Evolutionary conservation across 371 early-diverging fungal species (phyloP).

Genomic region (Mucor irregularis): DNA sequence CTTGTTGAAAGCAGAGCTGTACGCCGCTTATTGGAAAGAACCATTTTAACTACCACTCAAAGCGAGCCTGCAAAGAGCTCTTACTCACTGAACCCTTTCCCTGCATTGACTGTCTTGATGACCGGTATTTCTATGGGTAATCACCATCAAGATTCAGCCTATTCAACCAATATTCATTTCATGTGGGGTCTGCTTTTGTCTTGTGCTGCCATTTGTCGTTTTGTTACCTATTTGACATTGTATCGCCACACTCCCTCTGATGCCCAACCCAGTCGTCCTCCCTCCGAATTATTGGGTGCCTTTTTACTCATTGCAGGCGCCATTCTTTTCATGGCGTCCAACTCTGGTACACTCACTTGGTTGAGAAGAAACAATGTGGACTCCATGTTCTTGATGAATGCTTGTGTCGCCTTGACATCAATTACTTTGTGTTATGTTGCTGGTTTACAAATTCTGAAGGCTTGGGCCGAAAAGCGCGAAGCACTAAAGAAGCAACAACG

Average conservation of each 20-base stretch:
- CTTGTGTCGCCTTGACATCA: conserved; percentile 41
- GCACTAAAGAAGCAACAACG: conserved; percentile 22
- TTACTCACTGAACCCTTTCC: conserved; percentile 51
- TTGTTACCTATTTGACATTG: conserved; percentile 43
- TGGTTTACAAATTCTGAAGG: conserved; percentile 38
- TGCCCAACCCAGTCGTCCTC: conserved; percentile 39
- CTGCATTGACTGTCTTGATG: conserved; percentile 58
- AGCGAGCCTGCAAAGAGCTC: not conserved
- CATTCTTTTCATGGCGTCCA: conserved; percentile 57
- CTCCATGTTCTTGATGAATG: conserved; percentile 54
- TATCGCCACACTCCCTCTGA: conserved; percentile 30
- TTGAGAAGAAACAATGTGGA: conserved; percentile 45
- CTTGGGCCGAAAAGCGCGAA: conserved; percentile 48
- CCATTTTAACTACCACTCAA: conserved; percentile 16
- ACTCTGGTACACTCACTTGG: conserved; percentile 47
- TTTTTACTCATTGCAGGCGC: conserved; percentile 46
- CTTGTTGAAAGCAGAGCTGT: conserved; percentile 55
- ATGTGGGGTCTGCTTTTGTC: conserved; percentile 60
- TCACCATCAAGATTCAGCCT: conserved; percentile 61
- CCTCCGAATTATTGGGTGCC: conserved; percentile 44
- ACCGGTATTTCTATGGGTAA: conserved; percentile 68
- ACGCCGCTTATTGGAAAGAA: conserved; percentile 36
- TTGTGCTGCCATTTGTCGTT: conserved; percentile 56
- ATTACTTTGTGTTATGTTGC: conserved; percentile 44
- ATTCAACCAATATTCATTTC: conserved; percentile 58